Evolutionary conservation across 805 yeast genomes (phyloP), one percentile per base, ranked within the genome.

Genomic region (Kockiozyma suomiensis): DNA sequence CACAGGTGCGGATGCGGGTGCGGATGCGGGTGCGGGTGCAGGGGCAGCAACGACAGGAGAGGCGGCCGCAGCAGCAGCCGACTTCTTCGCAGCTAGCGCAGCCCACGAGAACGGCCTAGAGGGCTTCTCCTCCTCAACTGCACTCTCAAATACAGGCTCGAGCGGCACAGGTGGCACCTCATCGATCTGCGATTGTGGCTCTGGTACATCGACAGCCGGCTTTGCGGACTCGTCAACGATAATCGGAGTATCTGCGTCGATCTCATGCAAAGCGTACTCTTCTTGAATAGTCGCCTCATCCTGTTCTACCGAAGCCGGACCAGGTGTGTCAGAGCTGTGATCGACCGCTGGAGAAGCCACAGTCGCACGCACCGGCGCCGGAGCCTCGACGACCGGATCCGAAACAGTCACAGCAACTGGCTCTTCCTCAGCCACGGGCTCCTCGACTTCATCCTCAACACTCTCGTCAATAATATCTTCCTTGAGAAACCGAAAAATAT

Each of bases 241-340:
- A n/a, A 47, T 46, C 28, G 54, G 55, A 12, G 43, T 38, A 30
- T 61, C 51, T 17, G 13, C 35, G 43, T 38, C 49, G n/a, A 91
- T 82, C 33, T 96, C 78, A 70, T 89, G 96, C 5, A 96, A 93
- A 52, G 84, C 80, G 73, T 90, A 97, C 75, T 92, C 93, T 70
- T 92, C 97, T 68, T 97, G 81, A 69, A 88, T 73, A 1, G 97
- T 82, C 65, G 93, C 83, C 76, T 93, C 98, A 72, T 93, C 97
- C 73, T 92, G 97, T 28, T 96, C 82, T 7, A 92, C 97, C 37
- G 91, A 83, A 12, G 33, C 56, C 28, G 65, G 64, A n/a, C 65
- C 66, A 10, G 64, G 63, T n/a, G 59, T 50, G 38, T 54, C 56
- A 12, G 48, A 15, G 7, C 40, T 21, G n/a, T 21, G 41, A 32